Evolutionary conservation across 2,329 filamentous ascomycete genomes (phyloP).

Genomic region (Zasmidium angulare): DNA sequence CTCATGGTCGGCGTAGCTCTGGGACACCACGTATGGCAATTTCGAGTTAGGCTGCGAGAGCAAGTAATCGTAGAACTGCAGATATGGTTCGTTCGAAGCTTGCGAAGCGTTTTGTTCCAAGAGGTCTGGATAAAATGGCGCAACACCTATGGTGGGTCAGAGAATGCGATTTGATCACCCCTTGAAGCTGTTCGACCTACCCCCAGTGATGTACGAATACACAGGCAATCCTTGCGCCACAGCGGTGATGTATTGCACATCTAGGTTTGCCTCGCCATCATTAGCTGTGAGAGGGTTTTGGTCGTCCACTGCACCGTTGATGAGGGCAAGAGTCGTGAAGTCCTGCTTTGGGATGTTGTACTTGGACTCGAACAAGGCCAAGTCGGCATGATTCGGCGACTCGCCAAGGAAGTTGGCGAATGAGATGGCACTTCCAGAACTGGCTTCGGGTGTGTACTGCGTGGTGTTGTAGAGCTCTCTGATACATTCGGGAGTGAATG

Average conservation of each 20-base stretch:
- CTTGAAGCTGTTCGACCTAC: no score
- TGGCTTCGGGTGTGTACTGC: slow-evolving; percentile 43
- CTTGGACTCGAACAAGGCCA: slow-evolving; percentile 41
- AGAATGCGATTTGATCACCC: no score
- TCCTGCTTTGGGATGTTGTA: slow-evolving; percentile 47
- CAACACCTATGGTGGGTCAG: no score
- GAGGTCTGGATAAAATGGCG: slow-evolving; percentile 52
- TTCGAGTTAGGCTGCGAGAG: slow-evolving; percentile 46
- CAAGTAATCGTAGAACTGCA: slow-evolving; percentile 60
- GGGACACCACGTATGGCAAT: slow-evolving; percentile 62
- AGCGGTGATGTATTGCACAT: slow-evolving; percentile 63
- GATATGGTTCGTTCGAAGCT: slow-evolving; percentile 66
- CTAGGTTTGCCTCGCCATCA: slow-evolving; percentile 59
- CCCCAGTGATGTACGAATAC: slow-evolving; percentile 54
- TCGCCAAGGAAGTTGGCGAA: slow-evolving; percentile 56
- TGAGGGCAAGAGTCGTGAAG: slow-evolving; percentile 37
- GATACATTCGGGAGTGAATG: slow-evolving; percentile 23
- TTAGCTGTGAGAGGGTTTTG: slow-evolving; percentile 14
- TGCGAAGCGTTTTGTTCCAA: slow-evolving; percentile 34
- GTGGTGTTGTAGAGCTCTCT: slow-evolving; percentile 52
- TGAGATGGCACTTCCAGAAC: slow-evolving; percentile 49
- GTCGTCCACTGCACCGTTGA: slow-evolving; percentile 23
- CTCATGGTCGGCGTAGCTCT: slow-evolving; percentile 62
- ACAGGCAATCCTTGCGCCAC: slow-evolving; percentile 56
- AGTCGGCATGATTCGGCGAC: slow-evolving; percentile 49